phyloP scores from a whole-genome alignment of 768 basidiomycete species.

The Pholiota molesta region DNA sequence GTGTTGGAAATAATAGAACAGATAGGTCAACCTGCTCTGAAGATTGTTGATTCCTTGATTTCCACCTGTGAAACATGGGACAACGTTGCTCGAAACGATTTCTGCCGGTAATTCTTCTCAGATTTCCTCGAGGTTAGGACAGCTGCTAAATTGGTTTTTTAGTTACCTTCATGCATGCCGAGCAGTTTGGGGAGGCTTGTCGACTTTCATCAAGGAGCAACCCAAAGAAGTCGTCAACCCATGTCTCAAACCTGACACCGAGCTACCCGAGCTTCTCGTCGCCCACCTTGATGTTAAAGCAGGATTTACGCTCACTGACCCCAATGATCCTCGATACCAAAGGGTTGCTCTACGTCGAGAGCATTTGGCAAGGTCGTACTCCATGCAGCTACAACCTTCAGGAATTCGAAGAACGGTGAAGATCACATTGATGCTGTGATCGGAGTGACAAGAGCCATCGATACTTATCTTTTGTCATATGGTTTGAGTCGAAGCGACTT shows the following conservation, averaged over 20 bases:
- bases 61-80: constrained; percentile 62
- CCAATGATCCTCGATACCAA: constrained; percentile 75
- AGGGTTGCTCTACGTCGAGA: constrained; percentile 56
- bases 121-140: neutral
- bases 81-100: constrained; percentile 71
- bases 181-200: constrained; percentile 77
- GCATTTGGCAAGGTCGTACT: constrained; percentile 69
- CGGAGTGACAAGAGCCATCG: constrained; percentile 70
- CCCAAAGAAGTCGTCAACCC: constrained; percentile 58
- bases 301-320: constrained; percentile 75
- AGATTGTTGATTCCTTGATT: constrained; percentile 67
- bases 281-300: constrained; percentile 68
- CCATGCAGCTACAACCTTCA: constrained; percentile 64
- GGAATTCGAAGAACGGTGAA: constrained; percentile 64
- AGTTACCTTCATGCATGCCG: constrained; percentile 72
- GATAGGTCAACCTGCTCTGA: constrained; percentile 67
- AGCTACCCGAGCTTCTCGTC: constrained; percentile 73
- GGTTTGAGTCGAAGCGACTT: constrained; percentile 62
- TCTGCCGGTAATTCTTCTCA: constrained; percentile 63
- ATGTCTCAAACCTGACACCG: constrained; percentile 62
- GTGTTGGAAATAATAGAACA: constrained; percentile 76
- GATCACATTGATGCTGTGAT: constrained; percentile 89
- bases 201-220: constrained; percentile 66
- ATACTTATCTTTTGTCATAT: constrained; percentile 75
- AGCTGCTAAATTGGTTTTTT: constrained; percentile 8